phyloP scores from a whole-genome alignment of 106 monocot genomes.

The Dendrobium catenatum region DNA sequence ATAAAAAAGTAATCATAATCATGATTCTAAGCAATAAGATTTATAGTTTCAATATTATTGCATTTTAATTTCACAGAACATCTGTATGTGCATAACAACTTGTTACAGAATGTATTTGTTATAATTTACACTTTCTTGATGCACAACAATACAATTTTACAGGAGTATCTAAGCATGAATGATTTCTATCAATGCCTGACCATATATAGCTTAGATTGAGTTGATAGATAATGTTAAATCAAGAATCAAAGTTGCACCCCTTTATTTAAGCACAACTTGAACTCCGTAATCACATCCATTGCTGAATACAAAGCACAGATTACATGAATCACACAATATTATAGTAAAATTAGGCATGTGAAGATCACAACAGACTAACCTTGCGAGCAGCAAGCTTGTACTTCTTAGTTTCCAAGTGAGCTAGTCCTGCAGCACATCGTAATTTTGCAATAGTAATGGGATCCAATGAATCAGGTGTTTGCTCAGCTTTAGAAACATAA shows the following conservation, averaged over 20 bases:
- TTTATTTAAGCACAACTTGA: background rate
- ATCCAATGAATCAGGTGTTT: conserved; percentile 62
- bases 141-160: background rate
- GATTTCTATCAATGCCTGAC: background rate
- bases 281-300: background rate
- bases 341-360: background rate
- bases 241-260: background rate
- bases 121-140: background rate
- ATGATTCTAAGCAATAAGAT: background rate
- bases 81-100: background rate
- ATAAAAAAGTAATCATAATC: background rate
- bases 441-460: conserved; percentile 63
- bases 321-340: background rate
- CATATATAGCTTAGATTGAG: background rate
- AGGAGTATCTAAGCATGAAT: background rate
- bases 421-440: conserved; percentile 77
- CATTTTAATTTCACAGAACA: background rate
- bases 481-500: conserved; percentile 92
- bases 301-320: background rate
- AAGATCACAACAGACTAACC: conserved; percentile 33
- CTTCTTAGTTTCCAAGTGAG: conserved; percentile 76
- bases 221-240: background rate
- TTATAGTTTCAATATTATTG: background rate
- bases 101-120: background rate
- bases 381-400: conserved; percentile 96